Conservation (phyloP, 495 filamentous ascomycete genomes). For the Penicillium cataractarum region DNA sequence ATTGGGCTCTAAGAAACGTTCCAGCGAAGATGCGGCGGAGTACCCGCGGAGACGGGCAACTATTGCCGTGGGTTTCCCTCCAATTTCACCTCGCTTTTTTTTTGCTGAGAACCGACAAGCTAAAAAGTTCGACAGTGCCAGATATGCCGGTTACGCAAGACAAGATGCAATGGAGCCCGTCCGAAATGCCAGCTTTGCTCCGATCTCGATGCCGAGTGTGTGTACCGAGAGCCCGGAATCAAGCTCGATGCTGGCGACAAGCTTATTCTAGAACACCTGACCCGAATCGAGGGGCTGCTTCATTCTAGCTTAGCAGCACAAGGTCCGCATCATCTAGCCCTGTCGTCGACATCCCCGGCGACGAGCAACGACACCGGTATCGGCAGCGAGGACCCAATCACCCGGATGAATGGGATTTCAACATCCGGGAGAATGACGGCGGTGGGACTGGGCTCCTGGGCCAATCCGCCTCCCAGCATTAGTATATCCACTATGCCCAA, state of each 20-base stretch:
- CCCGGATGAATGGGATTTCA: constrained; percentile 38
- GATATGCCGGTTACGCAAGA: constrained; percentile 82
- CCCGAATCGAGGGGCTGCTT: constrained; percentile 75
- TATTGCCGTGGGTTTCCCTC: constrained; percentile 62
- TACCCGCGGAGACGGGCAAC: constrained; percentile 72
- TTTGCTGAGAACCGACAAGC: background rate
- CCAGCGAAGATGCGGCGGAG: constrained; percentile 65
- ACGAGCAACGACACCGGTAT: constrained; percentile 71
- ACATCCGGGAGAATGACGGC: constrained; percentile 61
- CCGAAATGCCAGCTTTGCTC: constrained; percentile 83
- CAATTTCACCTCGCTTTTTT: background rate
- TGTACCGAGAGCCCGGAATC: constrained; percentile 84
- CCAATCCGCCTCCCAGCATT: constrained; percentile 52
- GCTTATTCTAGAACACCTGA: constrained; percentile 76
- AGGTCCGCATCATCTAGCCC: constrained; percentile 47
- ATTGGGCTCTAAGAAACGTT: constrained; percentile 57
- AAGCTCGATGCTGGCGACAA: constrained; percentile 87
- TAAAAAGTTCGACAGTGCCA: constrained; percentile 61
- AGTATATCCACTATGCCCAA: constrained; percentile 87
- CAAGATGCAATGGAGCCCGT: constrained; percentile 79
- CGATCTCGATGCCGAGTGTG: constrained; percentile 79
- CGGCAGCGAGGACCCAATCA: constrained; percentile 64
- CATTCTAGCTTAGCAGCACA: constrained; percentile 64
- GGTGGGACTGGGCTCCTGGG: constrained; percentile 75
- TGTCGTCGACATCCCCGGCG: constrained; percentile 62